Evolutionary conservation across 202 grass and related monocot species (phyloP), one percentile per base, ranked within the genome.

Genomic region (Panicum virgatum): DNA sequence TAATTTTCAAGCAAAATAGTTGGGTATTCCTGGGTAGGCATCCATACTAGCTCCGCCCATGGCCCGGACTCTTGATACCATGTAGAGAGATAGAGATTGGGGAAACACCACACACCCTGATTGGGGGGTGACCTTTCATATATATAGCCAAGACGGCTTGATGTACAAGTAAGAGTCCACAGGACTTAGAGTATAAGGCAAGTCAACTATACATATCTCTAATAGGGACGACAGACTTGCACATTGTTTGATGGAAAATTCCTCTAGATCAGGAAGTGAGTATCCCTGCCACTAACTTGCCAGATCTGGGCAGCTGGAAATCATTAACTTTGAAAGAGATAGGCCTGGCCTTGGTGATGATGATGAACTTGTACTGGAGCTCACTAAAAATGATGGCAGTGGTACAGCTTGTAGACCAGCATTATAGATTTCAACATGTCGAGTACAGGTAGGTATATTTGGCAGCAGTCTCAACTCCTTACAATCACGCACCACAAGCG

Each of bases 201-300:
- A n/a, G n/a, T n/a, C n/a, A n/a, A n/a, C n/a, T n/a, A n/a, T n/a
- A n/a, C n/a, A n/a, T n/a, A n/a, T n/a, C n/a, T n/a, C n/a, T n/a
- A n/a, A n/a, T n/a, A n/a, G n/a, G n/a, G n/a, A 59, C 45, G 65
- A 59, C 25, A 80, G 19, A 20, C 38, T 69, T 18, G 0, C 37
- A 46, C 78, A 80, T 32, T 69, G 23, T 80, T 69, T 15, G 65
- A 80, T 69, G 0, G 23, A 80, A 12, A 80, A 34, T 43, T 69
- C 65, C 51, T 69, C 78, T 0, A 80, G 51, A 56, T 38, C 65
- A 69, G 37, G 54, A 57, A 80, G 25, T 58, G 50, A 58, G 37
- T 29, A 80, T 0, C 78, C 78, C 51, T 69, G 78, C 65, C 78
- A 80, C 38, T 69, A 69, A 69, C 23, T 69, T 69, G 38, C 1